phyloP scores from a whole-genome alignment of 192 early-diverging fungal genomes.

The Linderina pennispora region DNA sequence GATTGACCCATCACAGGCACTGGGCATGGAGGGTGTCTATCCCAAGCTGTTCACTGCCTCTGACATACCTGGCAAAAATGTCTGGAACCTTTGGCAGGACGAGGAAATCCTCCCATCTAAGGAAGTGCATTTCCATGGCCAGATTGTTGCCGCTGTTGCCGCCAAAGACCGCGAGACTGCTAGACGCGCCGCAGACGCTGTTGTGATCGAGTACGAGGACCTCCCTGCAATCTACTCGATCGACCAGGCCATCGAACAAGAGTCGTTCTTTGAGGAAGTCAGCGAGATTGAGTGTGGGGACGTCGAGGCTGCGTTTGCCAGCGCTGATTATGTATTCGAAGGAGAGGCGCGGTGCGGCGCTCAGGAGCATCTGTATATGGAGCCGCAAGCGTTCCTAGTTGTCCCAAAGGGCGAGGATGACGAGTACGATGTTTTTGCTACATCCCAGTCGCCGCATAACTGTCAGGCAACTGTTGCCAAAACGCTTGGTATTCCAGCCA shows the following conservation, averaged over 20 bases:
- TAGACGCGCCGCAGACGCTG: constrained; percentile 52
- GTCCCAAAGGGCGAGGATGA: constrained; percentile 59
- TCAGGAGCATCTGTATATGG: constrained; percentile 75
- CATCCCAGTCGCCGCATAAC: constrained; percentile 59
- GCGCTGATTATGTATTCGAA: constrained; percentile 45
- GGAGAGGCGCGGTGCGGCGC: constrained; percentile 37
- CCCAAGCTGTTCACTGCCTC: constrained; percentile 49
- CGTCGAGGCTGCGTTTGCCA: constrained; percentile 43
- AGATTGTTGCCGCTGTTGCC: constrained; percentile 64
- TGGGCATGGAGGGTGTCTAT: constrained; percentile 50
- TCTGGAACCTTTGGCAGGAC: constrained; percentile 44
- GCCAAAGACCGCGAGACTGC: constrained; percentile 56
- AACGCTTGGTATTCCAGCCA: constrained; percentile 53
- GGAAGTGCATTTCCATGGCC: constrained; percentile 53
- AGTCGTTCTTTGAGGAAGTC: constrained; percentile 52
- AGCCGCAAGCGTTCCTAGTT: constrained; percentile 56
- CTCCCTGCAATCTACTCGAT: constrained; percentile 58
- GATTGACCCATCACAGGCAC: constrained; percentile 53
- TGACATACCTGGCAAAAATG: constrained; percentile 56
- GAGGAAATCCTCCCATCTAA: constrained; percentile 63
- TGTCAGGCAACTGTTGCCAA: constrained; percentile 55
- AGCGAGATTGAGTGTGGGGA: constrained; percentile 50
- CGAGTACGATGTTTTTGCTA: constrained; percentile 62
- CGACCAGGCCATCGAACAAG: constrained; percentile 60
- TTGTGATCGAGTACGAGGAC: constrained; percentile 61